Percentiles rank a stretch among this genome's conserved stretches.
Evolutionary conservation across 2,329 filamentous ascomycete species (phyloP).

Genomic region (Xylariaceae sp.): DNA sequence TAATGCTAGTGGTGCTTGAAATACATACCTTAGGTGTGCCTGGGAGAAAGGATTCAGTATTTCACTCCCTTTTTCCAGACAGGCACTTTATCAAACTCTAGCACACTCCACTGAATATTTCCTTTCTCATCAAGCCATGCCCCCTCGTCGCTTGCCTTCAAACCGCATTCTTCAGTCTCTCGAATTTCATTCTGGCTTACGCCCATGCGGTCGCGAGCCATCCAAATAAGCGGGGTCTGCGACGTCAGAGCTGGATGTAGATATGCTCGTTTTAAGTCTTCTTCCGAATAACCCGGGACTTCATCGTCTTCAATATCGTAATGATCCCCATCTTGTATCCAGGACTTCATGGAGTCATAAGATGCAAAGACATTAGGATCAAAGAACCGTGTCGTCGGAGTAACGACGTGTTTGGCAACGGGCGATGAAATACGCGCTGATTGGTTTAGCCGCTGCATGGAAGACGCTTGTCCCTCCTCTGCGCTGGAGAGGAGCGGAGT

Average conservation of each 20-base stretch:
- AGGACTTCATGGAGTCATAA: conserved; percentile 36
- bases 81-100: conserved; percentile 35
- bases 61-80: conserved; percentile 35
- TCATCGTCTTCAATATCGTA: conserved; percentile 29
- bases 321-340: conserved; percentile 30
- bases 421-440: conserved; percentile 28
- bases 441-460: conserved; percentile 33
- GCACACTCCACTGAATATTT: conserved; percentile 32
- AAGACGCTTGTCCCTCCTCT: conserved; percentile 36
- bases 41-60: conserved; percentile 27
- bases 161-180: conserved; percentile 63
- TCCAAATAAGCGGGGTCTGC: conserved; percentile 65
- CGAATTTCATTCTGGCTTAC: conserved; percentile 65
- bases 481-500: conserved; percentile 35
- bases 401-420: conserved; percentile 30
- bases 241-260: conserved; percentile 43
- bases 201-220: conserved; percentile 66
- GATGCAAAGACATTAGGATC: conserved; percentile 38
- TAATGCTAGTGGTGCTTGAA: too few relatives aligned
- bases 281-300: conserved; percentile 35
- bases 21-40: neutral
- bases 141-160: conserved; percentile 70
- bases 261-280: conserved; percentile 39
- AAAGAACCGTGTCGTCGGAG: conserved; percentile 37
- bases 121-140: conserved; percentile 63